Conservation (phyloP, 805 yeast genomes). For the Metschnikowia lochheadii region DNA sequence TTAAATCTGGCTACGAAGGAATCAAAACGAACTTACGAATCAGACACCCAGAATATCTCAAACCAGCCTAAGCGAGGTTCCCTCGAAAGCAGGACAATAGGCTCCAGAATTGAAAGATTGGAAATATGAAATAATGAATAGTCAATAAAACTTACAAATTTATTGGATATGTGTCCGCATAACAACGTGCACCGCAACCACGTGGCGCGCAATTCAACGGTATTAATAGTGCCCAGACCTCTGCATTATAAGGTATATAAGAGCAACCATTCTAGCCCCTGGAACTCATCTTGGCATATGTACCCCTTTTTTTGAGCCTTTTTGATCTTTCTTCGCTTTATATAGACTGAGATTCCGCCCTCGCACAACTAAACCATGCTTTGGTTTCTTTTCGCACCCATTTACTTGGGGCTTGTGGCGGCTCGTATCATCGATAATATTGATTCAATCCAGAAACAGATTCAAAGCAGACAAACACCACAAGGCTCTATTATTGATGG, state of each 20-base stretch:
- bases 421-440: constrained; percentile 26
- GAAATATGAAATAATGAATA: not conserved
- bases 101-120: no score
- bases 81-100: no score
- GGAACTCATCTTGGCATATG: no score
- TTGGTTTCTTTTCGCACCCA: constrained; percentile 13
- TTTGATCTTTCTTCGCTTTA: no score
- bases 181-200: not conserved
- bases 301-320: no score
- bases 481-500: constrained; percentile 20
- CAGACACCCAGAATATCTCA: no score
- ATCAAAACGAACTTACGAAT: no score
- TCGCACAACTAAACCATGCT: not conserved
- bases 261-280: not conserved
- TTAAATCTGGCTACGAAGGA: no score
- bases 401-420: constrained; percentile 6
- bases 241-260: not conserved
- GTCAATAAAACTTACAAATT: not conserved
- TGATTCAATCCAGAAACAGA: constrained; percentile 22
- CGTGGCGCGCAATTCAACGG: not conserved
- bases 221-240: not conserved
- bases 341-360: not conserved
- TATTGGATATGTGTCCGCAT: not conserved
- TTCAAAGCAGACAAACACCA: constrained; percentile 12
- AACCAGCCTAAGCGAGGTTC: no score